These are phyloP conservation scores for Senecio squalidus DNA, from an alignment of 140 eudicot species.

Conservation along the genomic window DNA sequence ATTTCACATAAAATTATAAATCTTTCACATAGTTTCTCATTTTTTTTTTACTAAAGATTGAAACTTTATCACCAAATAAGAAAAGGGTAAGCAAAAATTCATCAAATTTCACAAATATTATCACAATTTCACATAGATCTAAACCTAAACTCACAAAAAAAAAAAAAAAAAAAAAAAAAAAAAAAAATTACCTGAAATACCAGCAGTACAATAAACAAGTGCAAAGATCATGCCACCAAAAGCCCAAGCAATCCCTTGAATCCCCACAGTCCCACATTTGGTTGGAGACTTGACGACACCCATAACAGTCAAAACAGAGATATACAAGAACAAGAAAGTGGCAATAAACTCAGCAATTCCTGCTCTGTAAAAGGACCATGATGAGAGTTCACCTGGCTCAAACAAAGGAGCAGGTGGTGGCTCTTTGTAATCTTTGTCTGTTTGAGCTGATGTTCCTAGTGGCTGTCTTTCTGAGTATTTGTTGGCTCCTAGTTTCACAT, in stretches of 20 bases:
- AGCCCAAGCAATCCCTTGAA: conserved; percentile 17
- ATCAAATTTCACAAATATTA: no score
- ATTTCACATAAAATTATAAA: no score
- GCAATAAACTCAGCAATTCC: conserved; percentile 6
- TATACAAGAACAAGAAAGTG: conserved; percentile 14
- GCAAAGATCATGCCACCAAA: conserved; percentile 18
- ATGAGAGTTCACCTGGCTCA: conserved; percentile 13
- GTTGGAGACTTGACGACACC: conserved; percentile 12
- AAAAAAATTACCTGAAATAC: not conserved
- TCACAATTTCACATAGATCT: conserved; percentile 19
- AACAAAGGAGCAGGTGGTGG: conserved; percentile 15
- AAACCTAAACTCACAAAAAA: not conserved
- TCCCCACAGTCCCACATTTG: conserved; percentile 14
- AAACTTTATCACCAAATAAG: no score
- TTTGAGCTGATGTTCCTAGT: conserved; percentile 9
- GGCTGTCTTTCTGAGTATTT: conserved; percentile 6
- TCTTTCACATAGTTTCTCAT: not conserved
- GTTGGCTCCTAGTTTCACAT: conserved; percentile 10
- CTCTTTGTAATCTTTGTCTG: conserved; percentile 13
- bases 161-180: not conserved
- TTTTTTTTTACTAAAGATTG: not conserved
- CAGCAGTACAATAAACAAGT: conserved; percentile 16
- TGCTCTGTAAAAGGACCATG: conserved; percentile 15
- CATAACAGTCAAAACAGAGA: conserved; percentile 11
- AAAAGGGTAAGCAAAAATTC: no score